Conservation (phyloP, 1,139 yeast species). For the Debaryomyces udenii region DNA sequence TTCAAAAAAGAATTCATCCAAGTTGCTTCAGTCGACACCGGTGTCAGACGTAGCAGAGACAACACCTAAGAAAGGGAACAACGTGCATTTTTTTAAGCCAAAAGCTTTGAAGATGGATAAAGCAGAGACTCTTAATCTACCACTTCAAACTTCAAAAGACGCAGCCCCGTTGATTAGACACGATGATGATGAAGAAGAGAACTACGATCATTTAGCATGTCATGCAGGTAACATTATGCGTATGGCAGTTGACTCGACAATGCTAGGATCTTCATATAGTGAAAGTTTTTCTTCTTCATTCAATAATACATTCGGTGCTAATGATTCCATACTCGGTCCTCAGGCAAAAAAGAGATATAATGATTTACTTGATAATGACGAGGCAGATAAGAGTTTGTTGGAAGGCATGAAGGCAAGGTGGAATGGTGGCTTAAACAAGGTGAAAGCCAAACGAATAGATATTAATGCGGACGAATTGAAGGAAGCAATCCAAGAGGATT, state of each 20-base stretch:
- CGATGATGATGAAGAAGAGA: constrained; percentile 1
- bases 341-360: constrained; percentile 19
- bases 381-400: constrained; percentile 33
- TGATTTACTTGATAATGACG: constrained; percentile 29
- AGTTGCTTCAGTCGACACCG: constrained; percentile 26
- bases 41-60: constrained; percentile 23
- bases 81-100: not conserved
- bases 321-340: constrained; percentile 29
- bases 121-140: constrained; percentile 18
- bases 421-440: constrained; percentile 20
- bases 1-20: constrained; percentile 20
- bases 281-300: constrained; percentile 38
- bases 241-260: constrained; percentile 54
- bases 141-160: constrained; percentile 3
- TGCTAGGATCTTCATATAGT: constrained; percentile 45
- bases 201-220: constrained; percentile 48
- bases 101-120: constrained; percentile 24
- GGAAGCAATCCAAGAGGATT: constrained; percentile 23
- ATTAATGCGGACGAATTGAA: constrained; percentile 43
- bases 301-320: constrained; percentile 33
- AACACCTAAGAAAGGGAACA: constrained; percentile 16
- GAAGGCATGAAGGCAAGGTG: constrained; percentile 30
- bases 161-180: not conserved
- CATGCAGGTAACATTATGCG: constrained; percentile 52
- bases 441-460: constrained; percentile 31